Base-by-base conservation (phyloP, 202 grass and related monocot species). In the Panicum virgatum region DNA sequence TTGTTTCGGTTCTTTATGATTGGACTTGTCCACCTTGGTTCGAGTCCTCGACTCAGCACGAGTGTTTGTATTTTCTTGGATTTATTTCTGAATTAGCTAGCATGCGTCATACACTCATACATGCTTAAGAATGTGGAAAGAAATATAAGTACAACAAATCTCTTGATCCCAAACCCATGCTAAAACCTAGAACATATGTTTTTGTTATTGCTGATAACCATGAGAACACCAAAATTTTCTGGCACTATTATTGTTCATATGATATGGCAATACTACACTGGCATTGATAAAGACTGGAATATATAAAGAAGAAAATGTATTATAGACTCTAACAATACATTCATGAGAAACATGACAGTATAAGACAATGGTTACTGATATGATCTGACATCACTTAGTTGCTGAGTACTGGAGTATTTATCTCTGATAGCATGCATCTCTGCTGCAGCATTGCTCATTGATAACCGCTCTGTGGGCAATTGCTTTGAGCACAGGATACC, bases 371-470 rank as follows among this genome's bases (percentile, higher is more conserved):
- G 11, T 23, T 52, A 16, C 6, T 38, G n/a, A n/a, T 61, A 22
- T 22, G 54, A 76, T 56, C 27, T 12, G 15, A 42, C 43, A 78
- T 70, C 38, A 70, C 34, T 62, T 62, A 12, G 39, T 67, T 43
- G 36, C 16, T 48, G 51, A 78, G 40, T 57, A 61, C 51, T 48
- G 43, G n/a, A 30, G 63, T 84, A 77, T 38, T 12, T 10, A 82
- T 82, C 63, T 73, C 57, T 51, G 69, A 76, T 76, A 47, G 29
- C 48, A 81, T 77, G 78, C 63, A 87, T 83, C 65, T 83, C 58
- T 37, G 63, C 77, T 39, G 77, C 57, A 23, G 47, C 59, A 12
- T 85, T 53, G 1, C 16, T 58, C 2, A 65, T 61, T 81, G 53
- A 36, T 18, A 54, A 14, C 14, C 82, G 22, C 6, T 83, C 66